Evolutionary conservation across 108 stramenopile species (phyloP).

Genomic region (Discostella pseudostelligera): DNA sequence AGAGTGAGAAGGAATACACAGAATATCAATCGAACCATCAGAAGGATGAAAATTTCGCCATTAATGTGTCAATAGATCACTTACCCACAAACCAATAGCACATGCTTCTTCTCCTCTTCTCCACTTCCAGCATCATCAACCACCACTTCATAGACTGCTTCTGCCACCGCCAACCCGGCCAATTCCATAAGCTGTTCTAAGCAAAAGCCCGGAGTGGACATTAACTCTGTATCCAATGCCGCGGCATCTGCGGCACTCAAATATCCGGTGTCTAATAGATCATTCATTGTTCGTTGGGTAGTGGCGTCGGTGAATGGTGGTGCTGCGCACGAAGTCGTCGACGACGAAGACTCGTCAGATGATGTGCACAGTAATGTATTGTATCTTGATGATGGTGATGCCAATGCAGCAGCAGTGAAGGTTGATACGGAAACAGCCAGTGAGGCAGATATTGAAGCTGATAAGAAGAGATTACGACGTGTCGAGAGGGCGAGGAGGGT

Average conservation of each 20-base stretch:
- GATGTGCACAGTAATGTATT: not conserved
- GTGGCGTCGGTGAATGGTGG: not conserved
- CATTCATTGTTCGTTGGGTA: not conserved
- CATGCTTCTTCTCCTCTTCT: conserved; percentile 33
- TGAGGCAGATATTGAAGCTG: not conserved
- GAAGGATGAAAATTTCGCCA: not conserved
- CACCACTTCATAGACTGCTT: conserved; percentile 73
- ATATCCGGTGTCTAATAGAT: conserved; percentile 54
- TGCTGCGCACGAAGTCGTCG: not conserved
- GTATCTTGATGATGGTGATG: conserved; percentile 1
- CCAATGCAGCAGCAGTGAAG: conserved; percentile 1
- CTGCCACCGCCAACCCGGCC: conserved; percentile 93
- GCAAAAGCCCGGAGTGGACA: conserved; percentile 90
- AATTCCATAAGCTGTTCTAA: conserved; percentile 99
- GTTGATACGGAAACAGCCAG: no score
- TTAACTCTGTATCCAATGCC: conserved; percentile 91
- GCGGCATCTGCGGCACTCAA: conserved; percentile 61
- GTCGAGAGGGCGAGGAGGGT: conserved; percentile 7
- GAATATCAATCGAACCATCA: not conserved
- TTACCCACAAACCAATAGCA: conserved; percentile 57
- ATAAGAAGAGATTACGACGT: conserved; percentile 9
- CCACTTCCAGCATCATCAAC: not conserved
- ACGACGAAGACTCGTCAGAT: not conserved
- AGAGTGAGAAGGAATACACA: not conserved
- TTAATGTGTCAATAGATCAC: not conserved